Evolutionary conservation across 371 early-diverging fungal species (phyloP), one percentile per base, ranked within the genome.

Genomic region (Mucor piriformis): DNA sequence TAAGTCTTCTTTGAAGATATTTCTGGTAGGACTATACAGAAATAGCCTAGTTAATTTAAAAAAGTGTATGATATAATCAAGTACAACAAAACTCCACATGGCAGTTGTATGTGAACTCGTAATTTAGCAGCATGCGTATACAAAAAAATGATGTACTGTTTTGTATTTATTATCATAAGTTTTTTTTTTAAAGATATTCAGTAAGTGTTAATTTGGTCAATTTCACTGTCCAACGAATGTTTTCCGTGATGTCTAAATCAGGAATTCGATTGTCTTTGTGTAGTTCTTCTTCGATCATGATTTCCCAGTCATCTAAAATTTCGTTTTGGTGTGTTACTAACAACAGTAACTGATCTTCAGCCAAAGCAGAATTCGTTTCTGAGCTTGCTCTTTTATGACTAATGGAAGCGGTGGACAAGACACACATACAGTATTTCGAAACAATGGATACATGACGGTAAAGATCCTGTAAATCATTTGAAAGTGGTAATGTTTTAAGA

Each of bases 141-240:
- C n/a, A n/a, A n/a, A n/a, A n/a, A n/a, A n/a, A n/a, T n/a, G n/a
- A n/a, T n/a, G n/a, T n/a, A n/a, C n/a, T n/a, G n/a, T n/a, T n/a
- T n/a, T n/a, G n/a, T n/a, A n/a, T n/a, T n/a, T n/a, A n/a, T n/a
- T n/a, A n/a, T n/a, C n/a, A n/a, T n/a, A n/a, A n/a, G n/a, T n/a
- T n/a, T n/a, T n/a, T n/a, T 52, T 8, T 29, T 47, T 53, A 68
- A 21, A 68, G 32, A 32, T 63, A 63, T 18, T 63, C 63, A 1
- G 42, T 37, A 13, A 67, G 27, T 3, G 59, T 63, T 16, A 68
- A 13, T 20, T 21, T 51, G 12, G 65, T 61, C 20, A 60, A 57
- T 20, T 60, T 65, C 2, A 64, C 48, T 1, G 57, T 23, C 65
- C 69, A 64, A 15, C 64, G 61, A 21, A 68, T 64, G 16, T 64